A percentile compares a stretch with the other conserved stretches of the same genome.
Evolutionary conservation across 2,329 filamentous ascomycete species (phyloP).

Genomic region (Ascochyta viciae-villosae): DNA sequence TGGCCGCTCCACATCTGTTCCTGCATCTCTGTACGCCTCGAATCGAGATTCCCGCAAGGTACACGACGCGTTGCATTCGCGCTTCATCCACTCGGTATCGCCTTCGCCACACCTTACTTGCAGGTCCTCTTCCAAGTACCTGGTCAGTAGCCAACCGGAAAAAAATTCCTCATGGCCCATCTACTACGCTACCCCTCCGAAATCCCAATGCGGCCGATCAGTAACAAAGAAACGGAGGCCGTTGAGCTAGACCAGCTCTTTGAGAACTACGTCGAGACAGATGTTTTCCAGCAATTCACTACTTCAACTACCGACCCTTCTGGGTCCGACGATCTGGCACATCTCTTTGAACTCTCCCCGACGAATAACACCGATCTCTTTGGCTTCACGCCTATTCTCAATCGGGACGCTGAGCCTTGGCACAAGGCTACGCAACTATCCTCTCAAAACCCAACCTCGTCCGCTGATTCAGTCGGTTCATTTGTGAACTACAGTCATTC

Average conservation of each 20-base stretch:
- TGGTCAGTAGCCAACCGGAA: conserved; percentile 34
- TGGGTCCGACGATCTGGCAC: conserved; percentile 58
- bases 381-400: conserved; percentile 57
- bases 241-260: conserved; percentile 68
- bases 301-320: conserved; percentile 57
- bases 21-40: conserved; percentile 29
- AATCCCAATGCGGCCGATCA: conserved; percentile 54
- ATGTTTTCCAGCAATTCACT: conserved; percentile 57
- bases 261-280: conserved; percentile 68
- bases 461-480: conserved; percentile 30
- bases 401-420: conserved; percentile 61
- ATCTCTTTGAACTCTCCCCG: conserved; percentile 60
- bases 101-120: conserved; percentile 18
- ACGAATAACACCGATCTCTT: conserved; percentile 59
- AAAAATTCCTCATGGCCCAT: conserved; percentile 36
- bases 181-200: conserved; percentile 34
- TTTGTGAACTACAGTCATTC: conserved; percentile 43
- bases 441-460: conserved; percentile 58
- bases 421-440: conserved; percentile 60
- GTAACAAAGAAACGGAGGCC: conserved; percentile 61
- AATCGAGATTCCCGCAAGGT: conserved; percentile 29
- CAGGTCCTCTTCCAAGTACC: conserved; percentile 25
- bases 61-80: conserved; percentile 31
- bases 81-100: conserved; percentile 18
- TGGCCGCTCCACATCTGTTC: conserved; percentile 35